A percentile compares a stretch with the other conserved stretches of the same genome.
These are phyloP conservation scores for Passiflora organensis DNA, from an alignment of 345 rosid genomes.

Conservation along the genomic window DNA sequence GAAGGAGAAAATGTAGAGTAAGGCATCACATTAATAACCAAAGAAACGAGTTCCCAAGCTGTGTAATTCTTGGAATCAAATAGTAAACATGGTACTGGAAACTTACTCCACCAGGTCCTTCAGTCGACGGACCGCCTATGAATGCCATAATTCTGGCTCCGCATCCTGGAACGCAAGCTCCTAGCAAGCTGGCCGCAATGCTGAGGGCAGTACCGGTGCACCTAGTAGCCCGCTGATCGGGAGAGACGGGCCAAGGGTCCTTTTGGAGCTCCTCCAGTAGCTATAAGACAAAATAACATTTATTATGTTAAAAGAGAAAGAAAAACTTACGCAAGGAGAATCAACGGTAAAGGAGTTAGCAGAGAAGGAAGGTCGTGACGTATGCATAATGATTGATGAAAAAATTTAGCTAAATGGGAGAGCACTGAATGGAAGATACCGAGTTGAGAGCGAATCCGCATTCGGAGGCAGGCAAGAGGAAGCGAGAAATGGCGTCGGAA, in stretches of 20 bases:
- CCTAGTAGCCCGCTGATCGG: conserved; percentile 72
- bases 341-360: background rate
- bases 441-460: conserved; percentile 81
- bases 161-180: conserved; percentile 94
- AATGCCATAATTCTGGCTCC: conserved; percentile 96
- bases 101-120: conserved; percentile 82
- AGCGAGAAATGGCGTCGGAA: conserved; percentile 78
- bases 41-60: no score
- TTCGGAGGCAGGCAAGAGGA: conserved; percentile 77
- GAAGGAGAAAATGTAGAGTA: no score
- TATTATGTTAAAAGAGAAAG: no score
- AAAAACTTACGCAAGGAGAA: background rate
- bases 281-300: conserved; percentile 19
- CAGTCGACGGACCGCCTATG: conserved; percentile 89
- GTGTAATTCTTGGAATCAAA: no score
- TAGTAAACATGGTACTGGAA: no score
- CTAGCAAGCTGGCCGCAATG: conserved; percentile 75
- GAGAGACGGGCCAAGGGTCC: conserved; percentile 73
- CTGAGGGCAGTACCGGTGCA: conserved; percentile 89
- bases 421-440: conserved; percentile 26
- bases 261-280: conserved; percentile 80
- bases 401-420: no score
- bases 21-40: no score
- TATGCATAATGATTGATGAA: no score
- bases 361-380: no score